Base-by-base conservation (phyloP, 23 red algal genomes). In the Gracilaria domingensis region DNA sequence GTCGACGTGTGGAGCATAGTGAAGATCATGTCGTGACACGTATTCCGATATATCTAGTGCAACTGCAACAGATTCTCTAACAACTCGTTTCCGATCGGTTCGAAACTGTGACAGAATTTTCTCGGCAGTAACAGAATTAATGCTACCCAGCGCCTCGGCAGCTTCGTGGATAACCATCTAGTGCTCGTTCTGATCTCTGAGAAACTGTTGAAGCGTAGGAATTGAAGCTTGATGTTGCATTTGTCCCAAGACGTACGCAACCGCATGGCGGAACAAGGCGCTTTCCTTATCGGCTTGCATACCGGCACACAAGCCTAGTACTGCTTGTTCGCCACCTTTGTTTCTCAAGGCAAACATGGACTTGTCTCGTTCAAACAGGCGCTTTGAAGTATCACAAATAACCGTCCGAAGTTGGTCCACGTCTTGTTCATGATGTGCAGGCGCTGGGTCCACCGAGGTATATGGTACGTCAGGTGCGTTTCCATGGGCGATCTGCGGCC, bases 101-200 rank as follows among this genome's bases (percentile, higher is more conserved):
- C 59, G 50, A 74, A 84, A 94, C 42, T 85, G 36, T 7, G 59
- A 35, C 50, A 99, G 84, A 29, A 95, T 64, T 1, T 58, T 44
- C 66, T 89, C 65, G 20, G 61, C 82, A 7, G 90, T 80, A 17
- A 25, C 18, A 3, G 64, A 83, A 21, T 59, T 94, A 16, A 99
- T 95, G 44, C 89, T 84, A 30, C 97, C 97, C 28, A 99, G 55
- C 7, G 97, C 97, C 88, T 99, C 97, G 11, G 97, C 97, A 48
- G 97, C 97, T 84, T 99, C 97, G 79, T 99, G 97, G 35, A 94
- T 66, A 26, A 99, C 97, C 97, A 99, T 99, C 37, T 86, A 61
- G 80, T 87, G 86, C 75, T 96, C 97, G 21, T 86, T 50, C 24
- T 79, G 38, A 60, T 96, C 58, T 3, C 25, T 81, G 23, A 99